Conservation (phyloP, 2,329 filamentous ascomycete species). For the Drechslerella dactyloides region DNA sequence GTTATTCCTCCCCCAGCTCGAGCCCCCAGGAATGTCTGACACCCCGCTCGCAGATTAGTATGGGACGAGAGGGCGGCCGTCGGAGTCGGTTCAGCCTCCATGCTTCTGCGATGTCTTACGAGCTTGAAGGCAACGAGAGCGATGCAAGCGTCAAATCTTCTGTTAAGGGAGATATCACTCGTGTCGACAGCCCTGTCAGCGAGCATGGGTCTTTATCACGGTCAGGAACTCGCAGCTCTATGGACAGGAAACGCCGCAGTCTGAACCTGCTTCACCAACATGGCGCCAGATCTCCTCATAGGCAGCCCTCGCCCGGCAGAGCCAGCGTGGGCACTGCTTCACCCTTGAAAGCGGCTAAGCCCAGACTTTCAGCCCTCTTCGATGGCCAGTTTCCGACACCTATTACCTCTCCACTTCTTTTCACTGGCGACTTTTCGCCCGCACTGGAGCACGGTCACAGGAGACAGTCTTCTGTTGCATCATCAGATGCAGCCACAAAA, state of each 20-base stretch:
- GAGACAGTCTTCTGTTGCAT: constrained; percentile 86
- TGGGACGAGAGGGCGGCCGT: constrained; percentile 39
- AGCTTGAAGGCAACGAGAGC: constrained; percentile 85
- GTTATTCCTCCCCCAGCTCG: constrained; percentile 77
- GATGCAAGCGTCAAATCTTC: constrained; percentile 86
- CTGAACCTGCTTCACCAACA: constrained; percentile 59
- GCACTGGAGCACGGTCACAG: constrained; percentile 74
- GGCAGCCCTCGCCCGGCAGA: constrained; percentile 82
- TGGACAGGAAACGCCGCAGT: constrained; percentile 79
- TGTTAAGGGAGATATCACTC: constrained; percentile 56
- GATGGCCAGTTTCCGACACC: constrained; percentile 77
- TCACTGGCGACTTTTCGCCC: constrained; percentile 81
- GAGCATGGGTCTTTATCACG: constrained; percentile 68
- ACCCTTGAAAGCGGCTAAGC: constrained; percentile 83
- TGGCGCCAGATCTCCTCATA: constrained; percentile 76
- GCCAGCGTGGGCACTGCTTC: constrained; percentile 72
- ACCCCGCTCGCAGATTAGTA: constrained; percentile 77
- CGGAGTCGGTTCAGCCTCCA: constrained; percentile 53
- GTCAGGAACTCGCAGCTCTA: constrained; percentile 45
- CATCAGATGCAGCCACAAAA: constrained; percentile 69
- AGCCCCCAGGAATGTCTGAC: constrained; percentile 92
- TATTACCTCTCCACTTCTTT: constrained; percentile 85
- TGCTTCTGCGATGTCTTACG: constrained; percentile 62
- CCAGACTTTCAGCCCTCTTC: constrained; percentile 68
- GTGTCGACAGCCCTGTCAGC: constrained; percentile 88